These are phyloP conservation scores for Apocynum venetum DNA, from an alignment of 257 asterid genomes.

Conservation along the genomic window DNA sequence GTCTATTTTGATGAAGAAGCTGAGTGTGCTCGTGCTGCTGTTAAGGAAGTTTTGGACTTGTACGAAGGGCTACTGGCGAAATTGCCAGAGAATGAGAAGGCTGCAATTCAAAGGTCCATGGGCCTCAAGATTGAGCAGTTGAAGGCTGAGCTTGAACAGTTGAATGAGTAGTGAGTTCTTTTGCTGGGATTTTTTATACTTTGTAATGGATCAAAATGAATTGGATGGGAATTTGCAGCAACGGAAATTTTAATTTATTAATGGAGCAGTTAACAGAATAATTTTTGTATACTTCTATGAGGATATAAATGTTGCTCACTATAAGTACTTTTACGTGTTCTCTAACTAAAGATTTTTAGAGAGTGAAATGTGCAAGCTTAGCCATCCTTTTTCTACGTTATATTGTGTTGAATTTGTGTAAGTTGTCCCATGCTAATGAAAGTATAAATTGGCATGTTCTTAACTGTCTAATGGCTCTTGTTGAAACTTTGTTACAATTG, in stretches of 20 bases:
- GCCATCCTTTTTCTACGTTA: background rate
- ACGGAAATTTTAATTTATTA: background rate
- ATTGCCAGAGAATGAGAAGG: conserved; percentile 57
- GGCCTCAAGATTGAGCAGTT: conserved; percentile 95
- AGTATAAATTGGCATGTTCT: background rate
- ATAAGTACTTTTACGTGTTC: too few species aligned
- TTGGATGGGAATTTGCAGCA: conserved; percentile 2
- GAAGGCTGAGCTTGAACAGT: conserved; percentile 83
- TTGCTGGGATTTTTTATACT: background rate
- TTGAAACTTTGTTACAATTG: background rate
- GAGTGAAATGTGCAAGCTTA: background rate
- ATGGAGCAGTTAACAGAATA: background rate
- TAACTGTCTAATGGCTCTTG: background rate
- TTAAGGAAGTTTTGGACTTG: conserved; percentile 62
- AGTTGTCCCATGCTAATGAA: background rate
- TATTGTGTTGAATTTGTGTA: background rate
- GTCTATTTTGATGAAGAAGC: conserved; percentile 95
- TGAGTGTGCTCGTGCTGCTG: conserved; percentile 91
- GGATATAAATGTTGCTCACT: background rate
- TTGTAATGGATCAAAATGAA: background rate
- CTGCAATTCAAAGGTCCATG: conserved; percentile 79
- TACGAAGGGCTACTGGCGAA: conserved; percentile 52
- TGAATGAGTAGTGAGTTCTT: conserved; percentile 62
- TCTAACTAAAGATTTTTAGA: background rate
- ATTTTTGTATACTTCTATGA: background rate